Base-by-base conservation (phyloP, 192 early-diverging fungal species). In the Chytriomyces sp. region DNA sequence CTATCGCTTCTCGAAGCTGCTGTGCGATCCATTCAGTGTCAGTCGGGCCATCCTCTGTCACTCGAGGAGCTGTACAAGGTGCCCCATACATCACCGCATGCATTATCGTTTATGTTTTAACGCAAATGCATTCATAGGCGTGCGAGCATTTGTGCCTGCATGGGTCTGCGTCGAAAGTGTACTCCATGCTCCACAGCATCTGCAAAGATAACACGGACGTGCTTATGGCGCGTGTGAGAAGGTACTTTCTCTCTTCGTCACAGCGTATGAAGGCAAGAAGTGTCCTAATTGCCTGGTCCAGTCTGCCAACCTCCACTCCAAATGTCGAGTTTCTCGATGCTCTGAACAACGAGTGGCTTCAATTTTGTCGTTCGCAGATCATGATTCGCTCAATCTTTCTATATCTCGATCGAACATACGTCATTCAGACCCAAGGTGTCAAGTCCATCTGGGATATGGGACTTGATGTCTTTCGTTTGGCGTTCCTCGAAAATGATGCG, bases 321-420 rank as follows among this genome's bases (percentile, higher is more conserved):
- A 35, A 35, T 35, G 28, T 2, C 28, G 28, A 35, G 28, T 35
- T 35, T 35, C 28, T 35, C 28, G 28, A 35, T 1, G 2, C 28
- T 35, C 28, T 35, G 28, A 35, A 35, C 28, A 35, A 35, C 28
- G 28, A 35, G 2, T 35, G 28, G 28, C 28, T 0, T 57, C 53
- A 57, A 46, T 47, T 18, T 11, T 48, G 1, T 46, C 66, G 10
- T n/a, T 16, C 66, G 13, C 72, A 89, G 89, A 80, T 82, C 3
- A 82, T 93, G 84, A 94, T 97, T 53, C 85, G 91, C 35, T 92
- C 90, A 77, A 91, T 98, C 20, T 95, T 98, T 74, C 82, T 98
- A 65, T 96, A 95, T 75, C 82, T 98, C 63, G 96, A 98, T 82
- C 94, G 96, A 61, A 95, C 94, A 5, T 96, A 93, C 81, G 92